Percentiles rank a stretch among this genome's conserved stretches.
Conservation (phyloP, 2,329 filamentous ascomycete species). For the Oidium heveae region DNA sequence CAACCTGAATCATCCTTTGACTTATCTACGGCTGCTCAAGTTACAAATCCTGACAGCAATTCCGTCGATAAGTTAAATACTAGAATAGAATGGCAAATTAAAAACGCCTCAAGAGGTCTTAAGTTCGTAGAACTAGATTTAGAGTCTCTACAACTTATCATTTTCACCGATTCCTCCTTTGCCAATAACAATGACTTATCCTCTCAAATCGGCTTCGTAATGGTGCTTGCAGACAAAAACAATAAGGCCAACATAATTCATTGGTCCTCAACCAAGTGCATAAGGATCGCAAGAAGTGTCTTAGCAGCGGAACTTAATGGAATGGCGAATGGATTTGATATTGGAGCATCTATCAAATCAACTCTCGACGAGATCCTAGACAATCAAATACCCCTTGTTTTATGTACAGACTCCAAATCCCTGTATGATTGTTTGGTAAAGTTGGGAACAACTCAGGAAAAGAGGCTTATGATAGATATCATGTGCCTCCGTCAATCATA, state of each 20-base stretch:
- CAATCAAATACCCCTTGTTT: not conserved
- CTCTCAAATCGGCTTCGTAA: slow-evolving; percentile 1
- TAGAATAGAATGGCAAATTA: too few relatives aligned
- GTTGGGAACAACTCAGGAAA: slow-evolving; percentile 2
- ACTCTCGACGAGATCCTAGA: not conserved
- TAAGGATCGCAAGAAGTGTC: not conserved
- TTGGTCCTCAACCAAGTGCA: slow-evolving; percentile 1
- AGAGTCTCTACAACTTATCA: not conserved
- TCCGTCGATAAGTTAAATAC: too few relatives aligned
- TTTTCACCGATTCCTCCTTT: not conserved
- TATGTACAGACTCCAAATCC: not conserved
- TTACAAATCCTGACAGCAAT: too few relatives aligned
- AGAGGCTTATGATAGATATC: slow-evolving; percentile 1
- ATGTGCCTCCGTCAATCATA: slow-evolving; percentile 1
- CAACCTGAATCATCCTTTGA: too few relatives aligned
- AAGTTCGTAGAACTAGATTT: not conserved
- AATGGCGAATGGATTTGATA: not conserved
- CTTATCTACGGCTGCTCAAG: too few relatives aligned
- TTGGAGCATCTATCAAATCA: not conserved
- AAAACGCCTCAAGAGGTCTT: not conserved
- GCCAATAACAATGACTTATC: slow-evolving; percentile 1
- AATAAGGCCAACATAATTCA: not conserved
- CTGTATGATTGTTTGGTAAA: not conserved
- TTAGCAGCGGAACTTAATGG: not conserved
- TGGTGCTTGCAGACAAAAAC: not conserved